phyloP scores from a whole-genome alignment of 208 protist genomes.

The Leishmania major region DNA sequence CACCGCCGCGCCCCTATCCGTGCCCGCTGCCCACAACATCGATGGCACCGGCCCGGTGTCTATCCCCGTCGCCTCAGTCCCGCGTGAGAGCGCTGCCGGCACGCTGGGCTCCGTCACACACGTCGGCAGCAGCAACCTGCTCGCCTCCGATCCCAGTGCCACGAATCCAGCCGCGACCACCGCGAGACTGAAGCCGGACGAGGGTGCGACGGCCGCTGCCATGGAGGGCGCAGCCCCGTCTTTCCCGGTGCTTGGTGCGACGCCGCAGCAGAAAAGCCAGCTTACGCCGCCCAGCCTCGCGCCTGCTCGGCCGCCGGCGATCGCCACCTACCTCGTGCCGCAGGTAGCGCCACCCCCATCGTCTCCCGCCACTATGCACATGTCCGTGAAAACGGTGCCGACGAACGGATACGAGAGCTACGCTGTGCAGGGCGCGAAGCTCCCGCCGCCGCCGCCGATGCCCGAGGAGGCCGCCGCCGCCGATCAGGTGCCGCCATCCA shows the following conservation, averaged over 20 bases:
- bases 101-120: neutral
- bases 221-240: slow-evolving; percentile 4
- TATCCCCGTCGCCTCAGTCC: slow-evolving; percentile 18
- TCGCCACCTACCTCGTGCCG: slow-evolving; percentile 14
- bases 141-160: slow-evolving; percentile 26
- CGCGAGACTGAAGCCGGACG: slow-evolving; percentile 21
- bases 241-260: slow-evolving; percentile 5
- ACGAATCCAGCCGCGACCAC: slow-evolving; percentile 28
- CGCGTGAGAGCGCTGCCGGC: slow-evolving; percentile 16
- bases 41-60: slow-evolving; percentile 15
- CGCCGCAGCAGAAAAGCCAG: slow-evolving; percentile 13
- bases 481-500: neutral
- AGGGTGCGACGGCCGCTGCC: slow-evolving; percentile 12
- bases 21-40: slow-evolving; percentile 37
- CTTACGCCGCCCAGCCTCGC: slow-evolving; percentile 35
- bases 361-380: slow-evolving; percentile 9
- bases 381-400: slow-evolving; percentile 22
- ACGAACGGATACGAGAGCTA: slow-evolving; percentile 35
- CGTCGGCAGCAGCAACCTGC: neutral
- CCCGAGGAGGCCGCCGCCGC: slow-evolving; percentile 5
- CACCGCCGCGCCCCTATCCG: slow-evolving; percentile 12
- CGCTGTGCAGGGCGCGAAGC: slow-evolving; percentile 20
- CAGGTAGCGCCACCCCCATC: slow-evolving; percentile 35
- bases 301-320: slow-evolving; percentile 22
- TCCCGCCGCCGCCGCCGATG: slow-evolving; percentile 8